Percentiles rank a stretch among this genome's conserved stretches.
Evolutionary conservation across 257 asterid genomes (phyloP).

Genomic region (Osmanthus fragrans): DNA sequence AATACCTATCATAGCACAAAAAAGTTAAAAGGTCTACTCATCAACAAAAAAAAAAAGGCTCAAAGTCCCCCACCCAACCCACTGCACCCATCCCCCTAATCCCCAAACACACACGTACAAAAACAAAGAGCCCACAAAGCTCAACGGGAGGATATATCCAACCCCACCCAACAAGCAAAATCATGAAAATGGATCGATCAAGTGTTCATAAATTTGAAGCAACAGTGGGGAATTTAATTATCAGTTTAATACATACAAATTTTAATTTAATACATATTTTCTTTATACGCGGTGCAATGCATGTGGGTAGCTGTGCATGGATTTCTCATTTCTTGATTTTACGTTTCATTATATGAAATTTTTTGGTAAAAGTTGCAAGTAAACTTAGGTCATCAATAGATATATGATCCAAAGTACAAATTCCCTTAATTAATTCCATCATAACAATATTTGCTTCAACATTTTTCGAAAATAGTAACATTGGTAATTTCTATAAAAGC

Average conservation of each 20-base stretch:
- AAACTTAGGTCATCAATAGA: too few species aligned
- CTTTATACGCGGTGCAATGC: background rate
- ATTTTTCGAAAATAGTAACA: background rate
- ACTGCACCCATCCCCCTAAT: too few species aligned
- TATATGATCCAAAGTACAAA: too few species aligned
- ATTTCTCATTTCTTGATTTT: background rate
- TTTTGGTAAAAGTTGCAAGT: too few species aligned
- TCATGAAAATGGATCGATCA: background rate
- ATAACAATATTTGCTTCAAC: conserved; percentile 23
- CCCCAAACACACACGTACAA: too few species aligned
- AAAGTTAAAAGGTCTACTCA: conserved; percentile 37
- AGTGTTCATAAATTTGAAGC: conserved; percentile 1
- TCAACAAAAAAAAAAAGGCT: background rate
- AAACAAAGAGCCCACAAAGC: too few species aligned
- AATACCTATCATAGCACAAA: conserved; percentile 51
- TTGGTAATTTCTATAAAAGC: conserved; percentile 22
- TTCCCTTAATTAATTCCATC: background rate
- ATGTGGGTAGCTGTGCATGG: conserved; percentile 44
- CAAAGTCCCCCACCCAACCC: too few species aligned
- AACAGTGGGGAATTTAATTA: background rate
- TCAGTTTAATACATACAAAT: background rate
- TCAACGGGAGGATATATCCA: too few species aligned
- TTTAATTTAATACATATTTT: too few species aligned
- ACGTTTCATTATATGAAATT: too few species aligned
- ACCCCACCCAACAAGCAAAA: background rate